Conservation (phyloP, 179 eudicot species). For the Camellia oleifera region DNA sequence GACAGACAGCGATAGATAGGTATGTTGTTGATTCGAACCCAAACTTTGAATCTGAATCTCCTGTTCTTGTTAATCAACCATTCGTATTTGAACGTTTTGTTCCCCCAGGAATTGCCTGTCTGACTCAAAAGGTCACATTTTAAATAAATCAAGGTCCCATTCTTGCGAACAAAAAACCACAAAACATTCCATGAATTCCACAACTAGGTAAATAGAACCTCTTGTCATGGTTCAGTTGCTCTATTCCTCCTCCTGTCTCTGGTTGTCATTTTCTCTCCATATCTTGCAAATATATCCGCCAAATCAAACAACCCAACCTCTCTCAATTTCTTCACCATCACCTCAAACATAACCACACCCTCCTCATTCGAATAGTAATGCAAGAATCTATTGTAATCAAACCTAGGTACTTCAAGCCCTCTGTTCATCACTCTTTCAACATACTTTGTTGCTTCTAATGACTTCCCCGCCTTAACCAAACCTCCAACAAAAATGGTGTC, state of each 20-base stretch:
- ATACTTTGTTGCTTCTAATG: slow-evolving; percentile 35
- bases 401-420: slow-evolving; percentile 77
- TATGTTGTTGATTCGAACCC: not conserved
- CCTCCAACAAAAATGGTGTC: slow-evolving; percentile 93
- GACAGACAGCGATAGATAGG: not conserved
- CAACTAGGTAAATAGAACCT: not conserved
- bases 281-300: slow-evolving; percentile 74
- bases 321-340: slow-evolving; percentile 63
- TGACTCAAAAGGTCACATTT: not conserved
- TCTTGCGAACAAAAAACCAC: not conserved
- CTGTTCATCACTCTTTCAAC: slow-evolving; percentile 55
- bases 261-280: slow-evolving; percentile 90
- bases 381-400: slow-evolving; percentile 79
- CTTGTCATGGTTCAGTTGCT: slow-evolving; percentile 13
- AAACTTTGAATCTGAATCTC: not conserved
- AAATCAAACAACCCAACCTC: slow-evolving; percentile 86
- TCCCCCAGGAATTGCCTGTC: not conserved
- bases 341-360: slow-evolving; percentile 80
- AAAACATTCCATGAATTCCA: not conserved
- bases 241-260: slow-evolving; percentile 71
- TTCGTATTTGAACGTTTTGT: not conserved
- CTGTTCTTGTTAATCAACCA: not conserved
- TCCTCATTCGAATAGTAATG: slow-evolving; percentile 80
- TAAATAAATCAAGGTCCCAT: not conserved
- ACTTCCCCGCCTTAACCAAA: slow-evolving; percentile 70